Evolutionary conservation across 306 rosid species (phyloP), one percentile per base, ranked within the genome.

Genomic region (Rosa multiflora): DNA sequence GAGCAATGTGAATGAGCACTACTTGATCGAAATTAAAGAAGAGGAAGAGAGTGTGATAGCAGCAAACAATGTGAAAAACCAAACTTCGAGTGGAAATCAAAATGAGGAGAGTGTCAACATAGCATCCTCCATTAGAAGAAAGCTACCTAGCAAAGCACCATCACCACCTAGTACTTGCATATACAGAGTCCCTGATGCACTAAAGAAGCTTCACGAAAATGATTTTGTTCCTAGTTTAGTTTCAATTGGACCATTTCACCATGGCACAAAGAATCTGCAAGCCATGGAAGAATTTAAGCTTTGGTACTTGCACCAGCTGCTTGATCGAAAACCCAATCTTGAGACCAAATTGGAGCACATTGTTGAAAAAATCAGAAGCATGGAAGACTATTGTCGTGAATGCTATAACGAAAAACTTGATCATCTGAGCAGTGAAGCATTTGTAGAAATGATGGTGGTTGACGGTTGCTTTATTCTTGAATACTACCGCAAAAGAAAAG

Each of bases 161-260:
- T 40, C 26, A 67, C 48, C 49, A 4, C 0, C 72, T 39, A 39
- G 72, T 8, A 18, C 26, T 39, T 67, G 47, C 29, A 67, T 67
- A 40, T 67, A 37, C 43, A 37, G 14, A 42, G 20, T 67, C 26
- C 72, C 72, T 0, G 48, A 67, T 18, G 9, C 14, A 42, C 23
- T 67, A 6, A 39, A 42, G 48, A 17, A 7, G 13, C 72, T 37
- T 15, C 23, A 67, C 3, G 48, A 39, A 40, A 39, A 67, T 13
- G 72, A 7, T 18, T 67, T 67, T 1, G 48, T 40, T 39, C 72
- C 72, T 39, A 18, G 48, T 67, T 40, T 67, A 67, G 49, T 67
- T 40, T 40, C 72, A 67, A 67, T 67, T 17, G 72, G 72, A 39
- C 72, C 72, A 17, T 67, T 39, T 17, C 72, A 67, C 72, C 49